Evolutionary conservation across 2,329 filamentous ascomycete genomes (phyloP).

Genomic region (Sclerotinia spermophila): DNA sequence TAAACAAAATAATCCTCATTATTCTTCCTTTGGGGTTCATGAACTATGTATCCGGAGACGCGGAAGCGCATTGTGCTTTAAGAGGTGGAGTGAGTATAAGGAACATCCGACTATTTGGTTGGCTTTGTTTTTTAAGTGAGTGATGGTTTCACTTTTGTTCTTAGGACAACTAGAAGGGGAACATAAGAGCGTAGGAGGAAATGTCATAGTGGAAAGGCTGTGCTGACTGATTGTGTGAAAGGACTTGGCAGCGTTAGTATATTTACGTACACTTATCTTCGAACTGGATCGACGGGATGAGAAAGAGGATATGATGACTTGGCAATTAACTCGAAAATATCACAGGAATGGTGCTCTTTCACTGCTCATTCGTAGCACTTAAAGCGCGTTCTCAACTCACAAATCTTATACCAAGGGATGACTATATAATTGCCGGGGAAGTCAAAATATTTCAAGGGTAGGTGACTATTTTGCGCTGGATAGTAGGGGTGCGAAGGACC

Average conservation of each 20-base stretch:
- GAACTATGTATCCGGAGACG: constrained; percentile 52
- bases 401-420: constrained; percentile 43
- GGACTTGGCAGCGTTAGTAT: constrained; percentile 18
- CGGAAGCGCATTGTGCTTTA: constrained; percentile 48
- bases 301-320: neutral
- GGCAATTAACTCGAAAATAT: neutral
- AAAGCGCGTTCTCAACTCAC: constrained; percentile 50
- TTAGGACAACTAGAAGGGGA: too few species aligned
- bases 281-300: neutral
- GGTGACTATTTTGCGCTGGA: constrained; percentile 25
- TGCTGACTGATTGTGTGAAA: neutral
- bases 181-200: accelerated
- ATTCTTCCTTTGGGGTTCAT: constrained; percentile 51
- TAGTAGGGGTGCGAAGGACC: neutral
- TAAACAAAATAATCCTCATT: constrained; percentile 36
- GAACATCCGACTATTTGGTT: constrained; percentile 51
- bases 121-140: constrained; percentile 50
- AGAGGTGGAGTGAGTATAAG: constrained; percentile 48
- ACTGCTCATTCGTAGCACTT: constrained; percentile 55
- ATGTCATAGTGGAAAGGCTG: neutral
- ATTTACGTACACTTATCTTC: too few species aligned
- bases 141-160: neutral
- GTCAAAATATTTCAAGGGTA: constrained; percentile 55
- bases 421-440: constrained; percentile 49
- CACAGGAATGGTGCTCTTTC: constrained; percentile 56